A percentile compares a stretch with the other conserved stretches of the same genome.
phyloP scores from a whole-genome alignment of 2,329 filamentous ascomycete species.

The Aspergillus unguis region DNA sequence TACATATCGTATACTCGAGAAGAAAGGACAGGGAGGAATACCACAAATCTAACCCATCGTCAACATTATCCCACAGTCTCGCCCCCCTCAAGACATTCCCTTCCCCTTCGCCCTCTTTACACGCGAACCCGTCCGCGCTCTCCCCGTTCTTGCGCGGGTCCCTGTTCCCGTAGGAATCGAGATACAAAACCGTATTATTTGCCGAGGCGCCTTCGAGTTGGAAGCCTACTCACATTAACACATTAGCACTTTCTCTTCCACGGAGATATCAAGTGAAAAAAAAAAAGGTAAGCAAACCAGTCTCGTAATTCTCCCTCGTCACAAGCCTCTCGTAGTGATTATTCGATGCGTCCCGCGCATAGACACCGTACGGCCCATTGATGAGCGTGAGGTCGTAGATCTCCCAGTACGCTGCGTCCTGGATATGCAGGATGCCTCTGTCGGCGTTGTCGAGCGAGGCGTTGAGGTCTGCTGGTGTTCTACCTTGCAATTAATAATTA shows the following conservation, averaged over 20 bases:
- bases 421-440: slow-evolving; percentile 17
- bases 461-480: slow-evolving; percentile 14
- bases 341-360: slow-evolving; percentile 17
- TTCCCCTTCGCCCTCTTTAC: slow-evolving; percentile 17
- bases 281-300: slow-evolving; percentile 2
- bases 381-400: slow-evolving; percentile 19
- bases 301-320: slow-evolving; percentile 19
- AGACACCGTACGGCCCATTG: slow-evolving; percentile 18
- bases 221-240: slow-evolving; percentile 7
- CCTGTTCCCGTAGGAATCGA: slow-evolving; percentile 18
- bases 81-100: slow-evolving; percentile 16
- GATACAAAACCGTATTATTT: slow-evolving; percentile 17
- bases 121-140: slow-evolving; percentile 19
- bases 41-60: slow-evolving; percentile 19
- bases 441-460: slow-evolving; percentile 13
- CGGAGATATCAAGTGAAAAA: too few species aligned
- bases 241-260: too few species aligned
- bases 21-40: too few species aligned
- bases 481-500: neutral
- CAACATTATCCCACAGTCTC: slow-evolving; percentile 19
- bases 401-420: slow-evolving; percentile 18
- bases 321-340: slow-evolving; percentile 18
- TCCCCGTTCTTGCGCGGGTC: slow-evolving; percentile 20
- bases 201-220: slow-evolving; percentile 14
- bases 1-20: too few species aligned